Conservation (phyloP, 495 filamentous ascomycete genomes). For the Ascobolus immersus region DNA sequence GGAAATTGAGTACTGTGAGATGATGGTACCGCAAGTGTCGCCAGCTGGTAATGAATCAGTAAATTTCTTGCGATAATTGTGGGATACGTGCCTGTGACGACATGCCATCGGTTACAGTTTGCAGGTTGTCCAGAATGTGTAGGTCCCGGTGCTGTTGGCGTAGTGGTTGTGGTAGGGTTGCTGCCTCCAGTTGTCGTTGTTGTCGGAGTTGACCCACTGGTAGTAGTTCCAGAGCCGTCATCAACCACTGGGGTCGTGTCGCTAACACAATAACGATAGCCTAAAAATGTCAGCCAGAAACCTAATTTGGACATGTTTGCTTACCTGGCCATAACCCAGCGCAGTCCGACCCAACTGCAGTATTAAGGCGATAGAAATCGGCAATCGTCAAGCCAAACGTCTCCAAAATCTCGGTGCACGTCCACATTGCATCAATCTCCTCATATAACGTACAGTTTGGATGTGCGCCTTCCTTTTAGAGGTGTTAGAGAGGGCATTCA, state of each 20-base stretch:
- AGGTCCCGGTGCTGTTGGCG: slow-evolving; percentile 5
- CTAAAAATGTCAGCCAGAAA: too few species aligned
- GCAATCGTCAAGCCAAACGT: slow-evolving; percentile 3
- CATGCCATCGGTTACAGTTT: slow-evolving; percentile 8
- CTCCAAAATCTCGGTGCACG: slow-evolving; percentile 3
- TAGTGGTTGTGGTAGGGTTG: background rate
- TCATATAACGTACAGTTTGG: slow-evolving; percentile 3
- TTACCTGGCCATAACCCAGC: slow-evolving; percentile 1
- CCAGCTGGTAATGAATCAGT: too few species aligned
- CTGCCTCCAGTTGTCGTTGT: background rate
- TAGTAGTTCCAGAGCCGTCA: background rate
- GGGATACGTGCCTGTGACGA: slow-evolving; percentile 4
- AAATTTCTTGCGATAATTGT: too few species aligned
- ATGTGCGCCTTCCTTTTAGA: slow-evolving; percentile 3
- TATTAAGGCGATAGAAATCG: slow-evolving; percentile 1
- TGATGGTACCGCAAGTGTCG: too few species aligned
- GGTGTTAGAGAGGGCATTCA: too few species aligned
- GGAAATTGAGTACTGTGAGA: too few species aligned
- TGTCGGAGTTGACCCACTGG: background rate
- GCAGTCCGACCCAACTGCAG: background rate
- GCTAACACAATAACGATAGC: too few species aligned
- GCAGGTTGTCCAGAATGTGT: slow-evolving; percentile 11
- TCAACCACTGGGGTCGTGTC: background rate
- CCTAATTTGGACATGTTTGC: too few species aligned
- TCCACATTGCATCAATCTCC: slow-evolving; percentile 1